These are phyloP conservation scores for Aspergillus caelatus DNA, from an alignment of 2,329 filamentous ascomycete species.

Conservation along the genomic window DNA sequence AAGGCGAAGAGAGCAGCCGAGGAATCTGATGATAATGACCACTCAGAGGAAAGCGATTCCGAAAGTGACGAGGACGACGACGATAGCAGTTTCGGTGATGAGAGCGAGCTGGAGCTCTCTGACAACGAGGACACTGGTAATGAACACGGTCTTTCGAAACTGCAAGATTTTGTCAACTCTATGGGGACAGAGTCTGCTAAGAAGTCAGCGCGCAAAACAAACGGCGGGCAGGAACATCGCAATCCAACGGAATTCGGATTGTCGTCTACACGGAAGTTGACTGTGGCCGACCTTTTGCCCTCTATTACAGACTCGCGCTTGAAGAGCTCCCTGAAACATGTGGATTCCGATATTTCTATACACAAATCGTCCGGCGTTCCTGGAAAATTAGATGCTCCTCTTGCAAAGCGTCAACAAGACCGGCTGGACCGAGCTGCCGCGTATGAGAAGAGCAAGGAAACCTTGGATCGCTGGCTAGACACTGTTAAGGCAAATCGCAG, in stretches of 20 bases:
- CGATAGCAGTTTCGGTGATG: slow-evolving; percentile 50
- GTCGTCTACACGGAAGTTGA: slow-evolving; percentile 67
- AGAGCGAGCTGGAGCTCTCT: slow-evolving; percentile 41
- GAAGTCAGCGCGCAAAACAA: slow-evolving; percentile 36
- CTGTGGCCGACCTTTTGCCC: slow-evolving; percentile 73
- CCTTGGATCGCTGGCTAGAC: slow-evolving; percentile 86
- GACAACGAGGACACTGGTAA: slow-evolving; percentile 46
- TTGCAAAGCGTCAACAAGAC: slow-evolving; percentile 85
- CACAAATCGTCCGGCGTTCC: slow-evolving; percentile 55
- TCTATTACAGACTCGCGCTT: slow-evolving; percentile 73
- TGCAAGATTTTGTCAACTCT: slow-evolving; percentile 70
- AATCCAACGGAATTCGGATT: slow-evolving; percentile 64
- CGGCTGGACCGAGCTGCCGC: slow-evolving; percentile 78
- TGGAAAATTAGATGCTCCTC: slow-evolving; percentile 77
- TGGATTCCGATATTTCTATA: slow-evolving; percentile 47
- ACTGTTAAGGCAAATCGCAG: slow-evolving; percentile 93
- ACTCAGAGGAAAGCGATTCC: slow-evolving; percentile 41
- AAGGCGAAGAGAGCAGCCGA: slow-evolving; percentile 32
- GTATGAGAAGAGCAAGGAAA: slow-evolving; percentile 89
- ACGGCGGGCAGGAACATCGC: slow-evolving; percentile 62
- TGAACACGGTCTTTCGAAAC: slow-evolving; percentile 60
- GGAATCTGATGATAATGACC: slow-evolving; percentile 33
- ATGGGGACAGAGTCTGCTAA: slow-evolving; percentile 53
- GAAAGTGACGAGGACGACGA: slow-evolving; percentile 55
- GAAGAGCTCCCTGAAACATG: slow-evolving; percentile 77